Evolutionary conservation across 179 eudicot species (phyloP).

Genomic region (Spinacia oleracea): DNA sequence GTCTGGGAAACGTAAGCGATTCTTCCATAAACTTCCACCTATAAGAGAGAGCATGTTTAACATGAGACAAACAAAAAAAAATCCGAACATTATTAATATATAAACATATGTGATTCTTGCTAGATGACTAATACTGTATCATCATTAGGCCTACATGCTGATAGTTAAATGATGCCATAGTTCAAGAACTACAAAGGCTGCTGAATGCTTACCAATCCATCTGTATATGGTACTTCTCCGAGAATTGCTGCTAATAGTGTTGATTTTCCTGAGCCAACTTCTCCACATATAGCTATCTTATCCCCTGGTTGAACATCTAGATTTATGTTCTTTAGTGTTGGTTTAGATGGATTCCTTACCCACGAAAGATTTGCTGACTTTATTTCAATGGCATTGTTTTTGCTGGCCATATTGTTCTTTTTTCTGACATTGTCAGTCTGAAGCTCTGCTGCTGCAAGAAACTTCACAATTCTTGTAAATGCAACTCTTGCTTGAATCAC

Average conservation of each 20-base stretch:
- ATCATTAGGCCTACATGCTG: not conserved
- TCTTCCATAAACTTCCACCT: conserved; percentile 65
- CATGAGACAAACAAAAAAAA: not conserved
- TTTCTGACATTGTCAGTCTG: conserved; percentile 41
- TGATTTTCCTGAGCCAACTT: conserved; percentile 85
- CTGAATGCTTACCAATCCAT: conserved; percentile 57
- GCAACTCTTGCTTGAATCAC: conserved; percentile 81
- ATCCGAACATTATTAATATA: not conserved
- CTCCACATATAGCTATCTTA: conserved; percentile 74
- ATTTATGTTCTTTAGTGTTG: conserved; percentile 54
- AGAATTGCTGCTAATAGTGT: conserved; percentile 68
- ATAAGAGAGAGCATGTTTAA: conserved; percentile 1
- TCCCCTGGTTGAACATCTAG: conserved; percentile 53
- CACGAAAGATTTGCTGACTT: conserved; percentile 63
- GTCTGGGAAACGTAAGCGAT: conserved; percentile 80
- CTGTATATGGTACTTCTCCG: conserved; percentile 65
- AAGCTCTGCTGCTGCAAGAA: conserved; percentile 74
- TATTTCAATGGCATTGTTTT: conserved; percentile 32
- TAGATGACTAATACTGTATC: not conserved
- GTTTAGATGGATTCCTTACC: conserved; percentile 50
- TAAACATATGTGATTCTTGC: not conserved
- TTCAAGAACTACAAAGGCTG: not conserved
- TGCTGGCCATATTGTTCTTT: conserved; percentile 17
- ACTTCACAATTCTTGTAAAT: conserved; percentile 56
- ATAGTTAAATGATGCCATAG: not conserved